Conservation (phyloP, 2,329 filamentous ascomycete genomes). For the Calonectria multiphialidica region DNA sequence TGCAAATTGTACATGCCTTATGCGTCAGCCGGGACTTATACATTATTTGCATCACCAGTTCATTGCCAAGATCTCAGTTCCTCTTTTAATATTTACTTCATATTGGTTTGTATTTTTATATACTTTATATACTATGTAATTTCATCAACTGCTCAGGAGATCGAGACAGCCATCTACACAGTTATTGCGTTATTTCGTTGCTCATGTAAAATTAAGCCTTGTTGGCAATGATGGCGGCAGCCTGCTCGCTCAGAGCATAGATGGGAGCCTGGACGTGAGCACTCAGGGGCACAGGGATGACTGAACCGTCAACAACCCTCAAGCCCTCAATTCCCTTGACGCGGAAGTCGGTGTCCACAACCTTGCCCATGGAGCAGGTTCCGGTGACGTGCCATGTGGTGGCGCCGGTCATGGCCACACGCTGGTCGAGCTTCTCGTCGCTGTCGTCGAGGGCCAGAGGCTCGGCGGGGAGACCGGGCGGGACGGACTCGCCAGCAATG, state of each 20-base stretch:
- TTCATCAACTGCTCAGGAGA: neutral
- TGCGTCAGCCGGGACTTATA: too few species aligned
- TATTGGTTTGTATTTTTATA: neutral
- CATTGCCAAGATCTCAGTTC: too few species aligned
- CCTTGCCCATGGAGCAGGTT: slow-evolving; percentile 66
- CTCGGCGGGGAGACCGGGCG: slow-evolving; percentile 27
- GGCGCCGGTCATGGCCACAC: slow-evolving; percentile 41
- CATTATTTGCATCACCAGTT: neutral
- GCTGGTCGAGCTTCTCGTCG: slow-evolving; percentile 37
- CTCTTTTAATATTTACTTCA: neutral
- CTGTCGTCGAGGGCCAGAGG: slow-evolving; percentile 29
- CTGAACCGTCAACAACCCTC: slow-evolving; percentile 50
- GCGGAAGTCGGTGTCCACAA: slow-evolving; percentile 67
- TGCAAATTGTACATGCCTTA: too few species aligned
- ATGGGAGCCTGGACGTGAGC: slow-evolving; percentile 47
- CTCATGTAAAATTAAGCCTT: slow-evolving; percentile 11
- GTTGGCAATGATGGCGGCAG: slow-evolving; percentile 39
- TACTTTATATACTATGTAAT: neutral
- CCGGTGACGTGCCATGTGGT: slow-evolving; percentile 66
- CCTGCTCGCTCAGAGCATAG: slow-evolving; percentile 51
- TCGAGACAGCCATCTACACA: neutral
- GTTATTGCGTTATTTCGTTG: neutral
- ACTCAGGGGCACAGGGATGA: slow-evolving; percentile 46
- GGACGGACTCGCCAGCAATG: slow-evolving; percentile 38
- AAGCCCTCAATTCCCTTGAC: slow-evolving; percentile 58